Conservation (phyloP, 192 early-diverging fungal genomes). For the Linnemannia exigua region DNA sequence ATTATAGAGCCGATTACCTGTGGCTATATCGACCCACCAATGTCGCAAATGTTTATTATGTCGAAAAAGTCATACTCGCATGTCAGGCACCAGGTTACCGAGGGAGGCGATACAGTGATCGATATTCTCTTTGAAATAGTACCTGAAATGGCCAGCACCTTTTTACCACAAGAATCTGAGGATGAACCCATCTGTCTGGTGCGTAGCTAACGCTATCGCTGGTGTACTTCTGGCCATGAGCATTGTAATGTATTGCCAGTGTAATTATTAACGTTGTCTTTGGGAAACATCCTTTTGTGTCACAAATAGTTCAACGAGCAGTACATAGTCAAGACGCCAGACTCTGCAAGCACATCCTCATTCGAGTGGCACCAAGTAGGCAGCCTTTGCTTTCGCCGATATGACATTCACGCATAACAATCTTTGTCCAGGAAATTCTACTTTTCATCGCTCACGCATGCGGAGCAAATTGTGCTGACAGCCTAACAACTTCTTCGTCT, state of each 20-base stretch:
- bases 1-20: slow-evolving; percentile 39
- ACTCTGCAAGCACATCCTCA: neutral
- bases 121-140: slow-evolving; percentile 36
- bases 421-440: neutral
- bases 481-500: neutral
- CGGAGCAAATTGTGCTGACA: neutral
- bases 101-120: slow-evolving; percentile 36
- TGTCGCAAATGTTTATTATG: slow-evolving; percentile 44
- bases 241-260: too few relatives aligned
- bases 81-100: slow-evolving; percentile 43
- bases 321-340: slow-evolving; percentile 54
- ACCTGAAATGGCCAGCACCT: slow-evolving; percentile 12
- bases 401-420: too few relatives aligned
- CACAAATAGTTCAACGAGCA: slow-evolving; percentile 49
- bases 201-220: neutral
- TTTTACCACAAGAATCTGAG: slow-evolving; percentile 17
- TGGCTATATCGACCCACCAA: slow-evolving; percentile 47
- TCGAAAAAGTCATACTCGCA: slow-evolving; percentile 37
- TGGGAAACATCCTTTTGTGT: neutral
- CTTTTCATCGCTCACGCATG: neutral
- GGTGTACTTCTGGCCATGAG: too few relatives aligned
- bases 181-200: slow-evolving; percentile 34
- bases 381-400: neutral
- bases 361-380: slow-evolving; percentile 54
- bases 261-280: neutral